phyloP scores from a whole-genome alignment of 2,329 filamentous ascomycete genomes.

The Talaromyces sp. region DNA sequence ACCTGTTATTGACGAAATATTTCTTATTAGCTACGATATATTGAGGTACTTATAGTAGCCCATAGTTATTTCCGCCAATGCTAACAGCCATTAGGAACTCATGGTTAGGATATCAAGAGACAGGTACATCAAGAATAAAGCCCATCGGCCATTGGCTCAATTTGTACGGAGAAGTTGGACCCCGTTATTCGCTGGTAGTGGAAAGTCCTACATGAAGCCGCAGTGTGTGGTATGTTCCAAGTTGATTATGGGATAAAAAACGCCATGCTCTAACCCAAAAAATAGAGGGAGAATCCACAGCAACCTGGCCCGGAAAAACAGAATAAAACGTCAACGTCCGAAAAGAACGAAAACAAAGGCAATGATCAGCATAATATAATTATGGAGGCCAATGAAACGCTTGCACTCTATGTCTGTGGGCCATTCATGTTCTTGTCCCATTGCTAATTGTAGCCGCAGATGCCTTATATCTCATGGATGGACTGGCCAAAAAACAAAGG shows the following conservation, averaged over 20 bases:
- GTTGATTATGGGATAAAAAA: background rate
- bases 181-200: conserved; percentile 8
- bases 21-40: background rate
- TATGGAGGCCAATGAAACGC: background rate
- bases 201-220: conserved; percentile 13
- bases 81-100: background rate
- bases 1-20: background rate
- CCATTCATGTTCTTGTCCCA: background rate
- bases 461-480: conserved; percentile 9
- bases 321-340: too few species aligned
- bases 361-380: background rate
- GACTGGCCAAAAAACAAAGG: background rate
- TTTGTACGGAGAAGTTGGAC: conserved; percentile 8
- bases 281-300: background rate
- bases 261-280: background rate
- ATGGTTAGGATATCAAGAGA: background rate
- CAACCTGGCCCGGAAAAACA: background rate
- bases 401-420: background rate
- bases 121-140: background rate
- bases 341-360: background rate
- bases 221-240: conserved; percentile 8
- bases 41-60: background rate
- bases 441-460: conserved; percentile 1
- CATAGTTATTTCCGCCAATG: too few species aligned
- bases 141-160: conserved; percentile 5